A percentile compares a stretch with the other conserved stretches of the same genome.
These are phyloP conservation scores for Setomelanomma holmii DNA, from an alignment of 2,329 filamentous ascomycete species.

Conservation along the genomic window DNA sequence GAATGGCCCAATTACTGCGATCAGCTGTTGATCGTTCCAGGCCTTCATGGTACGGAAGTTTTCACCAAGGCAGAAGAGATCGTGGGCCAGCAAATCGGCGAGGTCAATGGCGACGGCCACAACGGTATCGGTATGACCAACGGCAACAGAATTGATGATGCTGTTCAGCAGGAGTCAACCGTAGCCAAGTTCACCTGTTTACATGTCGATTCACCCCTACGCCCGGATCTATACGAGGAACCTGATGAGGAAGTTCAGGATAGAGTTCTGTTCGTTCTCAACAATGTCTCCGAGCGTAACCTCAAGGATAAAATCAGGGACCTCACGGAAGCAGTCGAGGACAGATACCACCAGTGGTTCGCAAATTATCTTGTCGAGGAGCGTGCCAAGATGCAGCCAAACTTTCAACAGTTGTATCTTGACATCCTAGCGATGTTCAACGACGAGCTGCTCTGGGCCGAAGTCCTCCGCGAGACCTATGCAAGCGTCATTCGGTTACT, in stretches of 20 bases:
- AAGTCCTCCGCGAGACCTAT: constrained; percentile 93
- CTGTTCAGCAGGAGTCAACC: constrained; percentile 64
- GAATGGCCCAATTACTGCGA: constrained; percentile 98
- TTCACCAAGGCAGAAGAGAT: constrained; percentile 84
- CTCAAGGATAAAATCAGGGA: constrained; percentile 84
- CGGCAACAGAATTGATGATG: constrained; percentile 70
- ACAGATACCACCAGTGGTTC: constrained; percentile 93
- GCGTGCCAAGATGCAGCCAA: constrained; percentile 95
- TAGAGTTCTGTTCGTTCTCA: constrained; percentile 92
- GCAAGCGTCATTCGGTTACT: constrained; percentile 84
- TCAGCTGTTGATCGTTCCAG: constrained; percentile 80
- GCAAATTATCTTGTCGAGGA: constrained; percentile 94
- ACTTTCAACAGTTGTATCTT: constrained; percentile 92
- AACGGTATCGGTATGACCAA: constrained; percentile 68
- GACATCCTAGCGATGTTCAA: constrained; percentile 85
- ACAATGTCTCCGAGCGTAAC: constrained; percentile 93
- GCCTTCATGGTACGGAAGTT: constrained; percentile 83
- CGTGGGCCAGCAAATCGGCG: constrained; percentile 70
- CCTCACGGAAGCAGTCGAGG: constrained; percentile 77
- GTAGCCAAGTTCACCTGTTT: constrained; percentile 79
- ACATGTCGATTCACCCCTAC: constrained; percentile 73
- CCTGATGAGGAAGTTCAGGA: constrained; percentile 86
- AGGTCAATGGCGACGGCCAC: constrained; percentile 57
- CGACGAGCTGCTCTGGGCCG: constrained; percentile 79
- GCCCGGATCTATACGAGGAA: constrained; percentile 74